phyloP scores from a whole-genome alignment of 768 basidiomycete species.

The Tricholoma matsutake region DNA sequence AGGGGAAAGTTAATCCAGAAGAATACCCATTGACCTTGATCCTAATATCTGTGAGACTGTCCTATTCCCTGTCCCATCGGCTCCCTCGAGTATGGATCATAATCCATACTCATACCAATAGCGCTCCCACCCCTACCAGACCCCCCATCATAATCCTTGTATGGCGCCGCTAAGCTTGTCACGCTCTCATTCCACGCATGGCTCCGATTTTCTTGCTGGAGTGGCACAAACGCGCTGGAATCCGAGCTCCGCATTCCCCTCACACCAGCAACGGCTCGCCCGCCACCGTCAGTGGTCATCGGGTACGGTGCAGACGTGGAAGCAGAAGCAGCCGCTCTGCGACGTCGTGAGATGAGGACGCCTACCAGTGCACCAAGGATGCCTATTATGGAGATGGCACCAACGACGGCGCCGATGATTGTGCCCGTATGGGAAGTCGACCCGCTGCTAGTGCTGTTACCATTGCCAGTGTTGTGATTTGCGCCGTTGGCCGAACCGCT shows the following conservation, averaged over 20 bases:
- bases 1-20: neutral
- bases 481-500: conserved; percentile 33
- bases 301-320: conserved; percentile 25
- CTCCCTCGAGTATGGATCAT: conserved; percentile 29
- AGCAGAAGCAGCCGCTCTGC: conserved; percentile 37
- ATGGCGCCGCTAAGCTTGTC: conserved; percentile 40
- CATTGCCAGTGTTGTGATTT: conserved; percentile 6
- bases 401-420: conserved; percentile 51
- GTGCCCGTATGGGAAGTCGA: conserved; percentile 34
- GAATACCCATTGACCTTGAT: neutral
- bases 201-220: conserved; percentile 60
- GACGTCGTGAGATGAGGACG: conserved; percentile 48
- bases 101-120: conserved; percentile 32
- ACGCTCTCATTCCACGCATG: conserved; percentile 59
- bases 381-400: conserved; percentile 48
- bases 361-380: conserved; percentile 53
- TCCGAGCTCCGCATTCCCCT: conserved; percentile 48
- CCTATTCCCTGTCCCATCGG: neutral
- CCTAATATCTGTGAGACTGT: neutral
- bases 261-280: conserved; percentile 23
- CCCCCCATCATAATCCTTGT: conserved; percentile 24
- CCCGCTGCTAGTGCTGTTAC: conserved; percentile 14
- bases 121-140: conserved; percentile 14
- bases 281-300: conserved; percentile 14
- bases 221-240: conserved; percentile 68